Evolutionary conservation across 306 rosid species (phyloP).

Genomic region (Pueraria montana): DNA sequence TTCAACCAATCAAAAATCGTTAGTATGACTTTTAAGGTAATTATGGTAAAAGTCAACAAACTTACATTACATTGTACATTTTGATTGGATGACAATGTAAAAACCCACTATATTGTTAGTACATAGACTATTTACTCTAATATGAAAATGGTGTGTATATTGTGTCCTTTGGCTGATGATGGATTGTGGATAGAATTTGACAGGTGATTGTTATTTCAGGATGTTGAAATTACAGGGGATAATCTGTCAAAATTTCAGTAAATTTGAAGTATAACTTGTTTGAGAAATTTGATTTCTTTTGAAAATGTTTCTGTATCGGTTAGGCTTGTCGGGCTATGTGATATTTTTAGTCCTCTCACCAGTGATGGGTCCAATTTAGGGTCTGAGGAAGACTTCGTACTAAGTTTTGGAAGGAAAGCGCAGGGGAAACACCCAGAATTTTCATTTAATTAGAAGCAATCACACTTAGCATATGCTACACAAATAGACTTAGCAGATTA

Average conservation of each 20-base stretch:
- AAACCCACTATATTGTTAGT: no score
- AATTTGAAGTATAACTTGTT: not conserved
- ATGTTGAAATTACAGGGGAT: not conserved
- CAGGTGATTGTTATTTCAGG: no score
- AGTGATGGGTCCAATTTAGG: not conserved
- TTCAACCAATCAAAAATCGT: no score
- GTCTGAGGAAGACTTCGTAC: not conserved
- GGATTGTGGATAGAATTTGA: no score
- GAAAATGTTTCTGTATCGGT: not conserved
- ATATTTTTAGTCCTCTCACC: not conserved
- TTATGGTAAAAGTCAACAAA: no score
- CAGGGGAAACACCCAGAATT: not conserved
- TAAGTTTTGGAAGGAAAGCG: not conserved
- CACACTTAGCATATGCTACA: slow-evolving; percentile 16
- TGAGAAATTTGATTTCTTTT: not conserved
- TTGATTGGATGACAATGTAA: no score
- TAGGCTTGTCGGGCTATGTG: not conserved
- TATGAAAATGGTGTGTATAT: no score
- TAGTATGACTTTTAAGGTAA: no score
- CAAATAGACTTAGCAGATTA: slow-evolving; percentile 23
- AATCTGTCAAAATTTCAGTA: not conserved
- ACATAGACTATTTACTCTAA: no score
- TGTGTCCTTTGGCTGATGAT: no score
- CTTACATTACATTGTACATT: no score
- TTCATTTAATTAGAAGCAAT: slow-evolving; percentile 24